Evolutionary conservation across 192 early-diverging fungal genomes (phyloP).

Genomic region (Neocallimastix lanati): DNA sequence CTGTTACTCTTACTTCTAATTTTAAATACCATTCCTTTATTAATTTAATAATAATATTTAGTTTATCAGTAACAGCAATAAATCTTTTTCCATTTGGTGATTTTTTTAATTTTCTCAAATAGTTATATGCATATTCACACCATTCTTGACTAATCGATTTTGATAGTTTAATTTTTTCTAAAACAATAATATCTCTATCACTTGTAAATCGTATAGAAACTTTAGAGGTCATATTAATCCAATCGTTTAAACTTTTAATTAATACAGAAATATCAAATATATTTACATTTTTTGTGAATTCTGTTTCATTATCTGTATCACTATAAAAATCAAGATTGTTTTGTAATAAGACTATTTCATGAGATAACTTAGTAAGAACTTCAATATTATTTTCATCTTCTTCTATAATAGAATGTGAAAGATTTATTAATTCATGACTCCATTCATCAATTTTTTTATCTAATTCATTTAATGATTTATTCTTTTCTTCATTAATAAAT

Average conservation of each 20-base stretch:
- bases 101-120: conserved; percentile 24
- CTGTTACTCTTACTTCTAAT: conserved; percentile 20
- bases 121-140: conserved; percentile 18
- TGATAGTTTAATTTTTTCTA: conserved; percentile 23
- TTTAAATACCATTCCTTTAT: conserved; percentile 33
- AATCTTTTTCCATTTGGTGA: conserved; percentile 27
- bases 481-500: conserved; percentile 25
- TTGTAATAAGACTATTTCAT: conserved; percentile 25
- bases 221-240: conserved; percentile 21
- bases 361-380: conserved; percentile 20
- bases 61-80: conserved; percentile 14
- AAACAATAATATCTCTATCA: conserved; percentile 23
- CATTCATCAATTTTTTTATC: conserved; percentile 32
- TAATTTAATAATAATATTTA: conserved; percentile 14
- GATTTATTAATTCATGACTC: conserved; percentile 15
- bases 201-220: conserved; percentile 28
- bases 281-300: conserved; percentile 22
- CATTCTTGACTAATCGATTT: conserved; percentile 21
- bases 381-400: conserved; percentile 31
- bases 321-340: conserved; percentile 20
- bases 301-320: conserved; percentile 12
- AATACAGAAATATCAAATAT: conserved; percentile 20
- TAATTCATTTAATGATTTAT: conserved; percentile 17
- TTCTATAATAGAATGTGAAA: conserved; percentile 33
- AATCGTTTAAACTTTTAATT: conserved; percentile 19